Evolutionary conservation across 1,284 basidiomycete species (phyloP).

Genomic region (Apiotrichum siamense): DNA sequence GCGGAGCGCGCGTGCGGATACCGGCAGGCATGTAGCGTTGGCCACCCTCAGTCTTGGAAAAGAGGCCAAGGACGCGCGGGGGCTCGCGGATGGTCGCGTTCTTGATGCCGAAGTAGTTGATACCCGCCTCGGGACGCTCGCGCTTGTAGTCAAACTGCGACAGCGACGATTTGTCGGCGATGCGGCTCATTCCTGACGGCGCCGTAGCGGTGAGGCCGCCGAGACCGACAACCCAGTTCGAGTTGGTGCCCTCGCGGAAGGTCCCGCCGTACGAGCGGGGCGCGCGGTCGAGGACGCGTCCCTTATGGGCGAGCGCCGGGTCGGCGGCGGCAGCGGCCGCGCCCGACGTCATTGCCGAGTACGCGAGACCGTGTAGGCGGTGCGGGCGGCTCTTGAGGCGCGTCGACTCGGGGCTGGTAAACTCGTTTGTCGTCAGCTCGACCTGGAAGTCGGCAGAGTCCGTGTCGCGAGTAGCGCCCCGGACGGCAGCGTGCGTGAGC

Average conservation of each 20-base stretch:
- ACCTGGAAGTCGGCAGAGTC: constrained; percentile 27
- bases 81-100: constrained; percentile 23
- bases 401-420: constrained; percentile 9
- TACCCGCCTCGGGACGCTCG: constrained; percentile 18
- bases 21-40: constrained; percentile 9
- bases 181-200: constrained; percentile 6
- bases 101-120: constrained; percentile 28
- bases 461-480: neutral
- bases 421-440: constrained; percentile 11
- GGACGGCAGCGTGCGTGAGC: constrained; percentile 9
- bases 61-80: constrained; percentile 31
- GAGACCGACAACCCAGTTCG: constrained; percentile 36
- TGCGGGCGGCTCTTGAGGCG: constrained; percentile 31
- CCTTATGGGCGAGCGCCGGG: constrained; percentile 12
- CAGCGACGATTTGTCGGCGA: constrained; percentile 9
- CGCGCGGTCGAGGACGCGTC: constrained; percentile 16
- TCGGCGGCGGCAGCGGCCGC: constrained; percentile 2
- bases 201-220: constrained; percentile 37
- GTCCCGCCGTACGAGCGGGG: constrained; percentile 11
- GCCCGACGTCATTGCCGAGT: constrained; percentile 22
- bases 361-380: constrained; percentile 33
- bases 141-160: constrained; percentile 30
- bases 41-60: neutral
- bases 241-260: constrained; percentile 26
- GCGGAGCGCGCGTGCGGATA: too few species aligned